A percentile compares a stretch with the other conserved stretches of the same genome.
Evolutionary conservation across 2,329 filamentous ascomycete genomes (phyloP).

Genomic region (Aspergillus sp.): DNA sequence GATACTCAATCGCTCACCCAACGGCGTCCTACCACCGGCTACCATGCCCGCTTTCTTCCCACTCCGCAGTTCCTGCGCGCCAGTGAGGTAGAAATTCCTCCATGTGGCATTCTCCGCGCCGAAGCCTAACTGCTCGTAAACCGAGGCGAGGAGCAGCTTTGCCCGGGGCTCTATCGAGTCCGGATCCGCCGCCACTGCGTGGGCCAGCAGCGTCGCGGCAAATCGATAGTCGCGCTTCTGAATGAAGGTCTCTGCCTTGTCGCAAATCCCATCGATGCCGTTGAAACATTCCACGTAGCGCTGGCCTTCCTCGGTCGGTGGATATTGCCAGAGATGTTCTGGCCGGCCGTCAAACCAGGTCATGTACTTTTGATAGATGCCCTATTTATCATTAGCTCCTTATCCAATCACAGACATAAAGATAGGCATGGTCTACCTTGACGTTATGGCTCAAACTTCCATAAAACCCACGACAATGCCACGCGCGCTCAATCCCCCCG

Average conservation of each 20-base stretch:
- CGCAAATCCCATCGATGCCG: conserved; percentile 30
- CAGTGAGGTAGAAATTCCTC: conserved; percentile 43
- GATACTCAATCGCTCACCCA: conserved; percentile 8
- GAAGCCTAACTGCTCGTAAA: conserved; percentile 37
- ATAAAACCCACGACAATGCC: conserved; percentile 38
- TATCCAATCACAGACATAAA: no score
- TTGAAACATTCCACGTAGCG: conserved; percentile 41
- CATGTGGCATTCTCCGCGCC: conserved; percentile 43
- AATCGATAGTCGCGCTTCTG: conserved; percentile 37
- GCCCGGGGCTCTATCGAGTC: conserved; percentile 9
- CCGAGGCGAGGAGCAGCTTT: conserved; percentile 24
- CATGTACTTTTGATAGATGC: conserved; percentile 38
- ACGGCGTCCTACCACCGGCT: conserved; percentile 3
- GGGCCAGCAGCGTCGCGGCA: conserved; percentile 40
- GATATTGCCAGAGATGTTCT: conserved; percentile 38
- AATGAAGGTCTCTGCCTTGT: conserved; percentile 29
- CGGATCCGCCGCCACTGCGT: conserved; percentile 32
- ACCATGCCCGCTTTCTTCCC: not conserved
- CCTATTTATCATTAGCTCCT: conserved; percentile 16
- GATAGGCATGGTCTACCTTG: conserved; percentile 12
- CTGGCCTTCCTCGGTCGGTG: conserved; percentile 32
- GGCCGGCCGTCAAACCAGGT: conserved; percentile 36
- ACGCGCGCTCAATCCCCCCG: conserved; percentile 26
- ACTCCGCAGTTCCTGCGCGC: conserved; percentile 27
- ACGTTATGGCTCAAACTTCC: conserved; percentile 41